Evolutionary conservation across 1,139 yeast species (phyloP).

Genomic region (Blastobotrys petasosporus): DNA sequence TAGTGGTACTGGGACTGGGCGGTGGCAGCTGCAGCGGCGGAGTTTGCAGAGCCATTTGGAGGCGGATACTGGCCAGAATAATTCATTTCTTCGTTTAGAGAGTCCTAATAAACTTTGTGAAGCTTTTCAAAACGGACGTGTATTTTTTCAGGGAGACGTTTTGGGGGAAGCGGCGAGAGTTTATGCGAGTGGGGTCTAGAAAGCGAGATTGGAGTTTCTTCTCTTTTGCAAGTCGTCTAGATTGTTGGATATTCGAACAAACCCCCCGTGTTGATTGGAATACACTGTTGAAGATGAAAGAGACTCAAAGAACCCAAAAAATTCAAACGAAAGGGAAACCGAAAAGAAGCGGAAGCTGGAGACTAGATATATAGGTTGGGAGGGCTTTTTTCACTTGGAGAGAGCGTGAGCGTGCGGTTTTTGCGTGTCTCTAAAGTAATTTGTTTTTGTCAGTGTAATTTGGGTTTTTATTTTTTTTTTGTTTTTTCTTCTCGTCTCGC

Average conservation of each 20-base stretch:
- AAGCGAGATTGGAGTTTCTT: neutral
- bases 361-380: neutral
- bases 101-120: no score
- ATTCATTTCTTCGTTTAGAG: neutral
- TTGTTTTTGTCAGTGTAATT: neutral
- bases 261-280: no score
- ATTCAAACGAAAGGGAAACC: neutral
- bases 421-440: neutral
- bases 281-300: no score
- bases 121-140: no score
- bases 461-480: neutral
- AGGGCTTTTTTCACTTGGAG: no score
- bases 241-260: no score
- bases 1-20: neutral
- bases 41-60: neutral
- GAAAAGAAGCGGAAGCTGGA: constrained; percentile 1
- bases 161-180: no score
- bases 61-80: neutral
- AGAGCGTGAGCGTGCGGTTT: no score
- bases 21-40: neutral
- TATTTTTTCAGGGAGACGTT: no score
- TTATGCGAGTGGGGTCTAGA: no score
- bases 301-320: neutral
- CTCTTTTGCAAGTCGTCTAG: neutral
- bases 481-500: neutral